Base-by-base conservation (phyloP, 139 green algal genomes). In the Chlorella sp. region DNA sequence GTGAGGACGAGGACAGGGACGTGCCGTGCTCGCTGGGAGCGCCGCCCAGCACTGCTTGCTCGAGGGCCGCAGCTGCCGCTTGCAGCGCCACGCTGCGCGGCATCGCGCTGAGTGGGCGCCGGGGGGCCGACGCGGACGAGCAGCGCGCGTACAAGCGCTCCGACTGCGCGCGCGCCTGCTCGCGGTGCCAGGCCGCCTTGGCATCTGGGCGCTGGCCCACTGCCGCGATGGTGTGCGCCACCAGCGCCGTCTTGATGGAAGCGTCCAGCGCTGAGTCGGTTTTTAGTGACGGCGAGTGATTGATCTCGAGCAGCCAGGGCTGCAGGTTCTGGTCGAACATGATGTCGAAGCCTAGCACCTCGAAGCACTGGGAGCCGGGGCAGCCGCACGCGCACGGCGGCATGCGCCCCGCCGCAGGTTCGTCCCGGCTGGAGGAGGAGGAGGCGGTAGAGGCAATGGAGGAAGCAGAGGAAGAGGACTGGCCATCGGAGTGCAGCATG, bases 231-330 rank as follows among this genome's bases (percentile, higher is more conserved):
- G 67, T 73, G 59, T 74, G 51, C 1, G 66, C 63, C 3, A 70
- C 5, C 49, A 69, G 22, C 22, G 50, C 33, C 3, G n/a, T 31
- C 26, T 69, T 69, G 27, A 69, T 50, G 31, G 63, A 59, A 1
- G 80, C 49, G 69, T 91, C 89, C 14, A 91, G 81, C 4, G 73
- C 67, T 0, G 83, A 87, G 78, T 93, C 90, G 24, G 33, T 76
- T 5, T 69, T 71, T 33, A 95, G 88, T 42, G 83, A 90, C 24
- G 90, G 90, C 0, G 84, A 91, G 79, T 93, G 88, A 74, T 95
- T 95, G 59, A 95, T 86, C 81, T 94, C 89, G 1, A 94, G 64
- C 65, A 94, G 84, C 89, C 89, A 94, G 5, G 89, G 88, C 27
- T 76, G 60, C 50, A 86, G 78, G 24, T 75, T 83, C 2, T 50